Base-by-base conservation (phyloP, 139 green algal genomes). In the Tetratostichococcus sp. region DNA sequence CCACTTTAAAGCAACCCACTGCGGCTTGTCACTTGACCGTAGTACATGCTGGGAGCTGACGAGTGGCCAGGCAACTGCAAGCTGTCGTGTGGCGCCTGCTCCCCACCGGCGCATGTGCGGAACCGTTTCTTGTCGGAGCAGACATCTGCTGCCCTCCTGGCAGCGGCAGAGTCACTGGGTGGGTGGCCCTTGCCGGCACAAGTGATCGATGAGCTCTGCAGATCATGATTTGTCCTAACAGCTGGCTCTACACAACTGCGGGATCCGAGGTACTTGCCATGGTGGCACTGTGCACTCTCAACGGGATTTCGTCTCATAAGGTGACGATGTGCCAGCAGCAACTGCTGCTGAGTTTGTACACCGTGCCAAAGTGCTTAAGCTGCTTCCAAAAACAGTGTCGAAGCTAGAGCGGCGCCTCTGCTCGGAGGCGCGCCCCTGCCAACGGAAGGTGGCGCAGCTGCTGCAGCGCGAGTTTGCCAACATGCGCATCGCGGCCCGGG, bases 21-120 rank as follows among this genome's bases (percentile, higher is more conserved):
- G 19, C 26, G 14, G 11, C 4, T 8, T 26, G 14, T 62, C 14
- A 5, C 2, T 62, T 17, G 17, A n/a, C 11, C 50, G 50, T 26
- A 34, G 28, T 68, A 68, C 22, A 68, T 85, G 83, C 35, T 85
- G 4, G 83, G 83, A 23, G 71, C 42, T 2, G 23, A 31, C 1
- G 58, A 17, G 21, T 70, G 70, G 58, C 30, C 1, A 2, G 76
- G 80, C 21, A 76, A 85, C 75, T 85, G 80, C 80, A 35, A 35
- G 33, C 57, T 65, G 30, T 26, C 70, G 22, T 80, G 76, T 33
- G 76, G 69, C 26, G 39, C 72, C 39, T 80, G 76, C 76, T 14
- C 43, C 35, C 19, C 26, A 57, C 78, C 31, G 42, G 59, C 5
- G 30, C 58, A 17, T 67, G 75, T 26, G 68, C 72, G 59, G 34